phyloP scores from a whole-genome alignment of 2,329 filamentous ascomycete genomes.

The Pseudohalonectria lignicola region DNA sequence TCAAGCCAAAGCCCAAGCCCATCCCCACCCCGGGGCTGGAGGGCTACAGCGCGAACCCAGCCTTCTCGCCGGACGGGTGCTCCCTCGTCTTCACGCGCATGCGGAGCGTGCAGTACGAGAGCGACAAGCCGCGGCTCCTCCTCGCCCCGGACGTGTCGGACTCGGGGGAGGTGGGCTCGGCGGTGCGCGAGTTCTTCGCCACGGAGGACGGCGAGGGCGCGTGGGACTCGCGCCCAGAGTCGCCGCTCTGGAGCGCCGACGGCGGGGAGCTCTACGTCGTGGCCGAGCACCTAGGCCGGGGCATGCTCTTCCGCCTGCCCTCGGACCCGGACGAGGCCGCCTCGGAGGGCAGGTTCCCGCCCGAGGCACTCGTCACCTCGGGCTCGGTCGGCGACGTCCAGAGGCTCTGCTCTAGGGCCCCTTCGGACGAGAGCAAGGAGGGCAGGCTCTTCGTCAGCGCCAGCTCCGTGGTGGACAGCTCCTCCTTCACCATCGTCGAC shows the following conservation, averaged over 20 bases:
- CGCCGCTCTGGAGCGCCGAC: slow-evolving; percentile 44
- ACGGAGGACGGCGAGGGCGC: slow-evolving; percentile 50
- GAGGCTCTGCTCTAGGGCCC: no score
- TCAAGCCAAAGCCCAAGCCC: slow-evolving; percentile 25
- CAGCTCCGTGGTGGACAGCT: slow-evolving; percentile 63
- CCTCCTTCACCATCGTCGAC: slow-evolving; percentile 52
- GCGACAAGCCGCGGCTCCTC: slow-evolving; percentile 62
- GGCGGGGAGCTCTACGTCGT: slow-evolving; percentile 58
- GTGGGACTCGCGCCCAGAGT: slow-evolving; percentile 49
- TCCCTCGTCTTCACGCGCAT: slow-evolving; percentile 70
- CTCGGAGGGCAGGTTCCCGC: slow-evolving; percentile 20
- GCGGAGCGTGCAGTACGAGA: slow-evolving; percentile 67
- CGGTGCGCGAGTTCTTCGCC: slow-evolving; percentile 51
- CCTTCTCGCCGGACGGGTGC: slow-evolving; percentile 64
- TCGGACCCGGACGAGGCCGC: slow-evolving; percentile 31
- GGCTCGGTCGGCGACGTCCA: slow-evolving; percentile 44
- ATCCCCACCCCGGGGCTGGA: slow-evolving; percentile 45
- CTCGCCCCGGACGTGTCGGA: slow-evolving; percentile 49
- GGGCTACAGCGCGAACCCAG: slow-evolving; percentile 56
- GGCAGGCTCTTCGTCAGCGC: slow-evolving; percentile 51
- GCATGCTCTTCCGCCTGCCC: slow-evolving; percentile 51
- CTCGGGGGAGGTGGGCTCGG: slow-evolving; percentile 28
- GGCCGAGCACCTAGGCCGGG: slow-evolving; percentile 58
- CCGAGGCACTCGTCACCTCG: slow-evolving; percentile 34
- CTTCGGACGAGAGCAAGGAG: slow-evolving; percentile 23